Conservation (phyloP, 1,139 yeast genomes). For the Hemisphaericaspora lyxosophila region DNA sequence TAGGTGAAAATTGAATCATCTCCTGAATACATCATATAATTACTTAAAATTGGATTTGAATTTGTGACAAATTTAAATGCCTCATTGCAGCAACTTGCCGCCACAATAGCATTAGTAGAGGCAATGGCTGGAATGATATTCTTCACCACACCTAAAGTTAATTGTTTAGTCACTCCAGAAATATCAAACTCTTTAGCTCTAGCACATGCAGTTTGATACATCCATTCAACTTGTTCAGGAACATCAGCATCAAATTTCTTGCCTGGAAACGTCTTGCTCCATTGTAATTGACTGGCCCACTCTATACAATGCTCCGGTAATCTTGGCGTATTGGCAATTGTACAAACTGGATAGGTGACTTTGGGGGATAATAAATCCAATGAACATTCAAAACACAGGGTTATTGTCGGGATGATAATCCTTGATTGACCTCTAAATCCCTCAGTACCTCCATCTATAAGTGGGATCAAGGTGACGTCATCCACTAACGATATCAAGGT, state of each 20-base stretch:
- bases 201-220: constrained; percentile 52
- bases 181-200: constrained; percentile 71
- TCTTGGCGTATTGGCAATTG: constrained; percentile 91
- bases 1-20: constrained; percentile 74
- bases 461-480: constrained; percentile 60
- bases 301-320: constrained; percentile 93
- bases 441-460: constrained; percentile 95
- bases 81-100: constrained; percentile 89
- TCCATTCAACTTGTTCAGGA: constrained; percentile 66
- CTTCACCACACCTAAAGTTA: constrained; percentile 86
- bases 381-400: constrained; percentile 93
- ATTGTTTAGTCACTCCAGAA: constrained; percentile 65
- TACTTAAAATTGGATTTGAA: constrained; percentile 65
- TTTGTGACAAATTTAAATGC: constrained; percentile 76
- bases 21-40: constrained; percentile 87
- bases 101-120: constrained; percentile 88
- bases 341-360: constrained; percentile 84
- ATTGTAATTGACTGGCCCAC: constrained; percentile 79
- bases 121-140: constrained; percentile 94
- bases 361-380: constrained; percentile 71
- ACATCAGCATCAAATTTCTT: constrained; percentile 65
- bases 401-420: constrained; percentile 78
- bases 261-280: constrained; percentile 57
- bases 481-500: constrained; percentile 65
- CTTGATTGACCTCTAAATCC: constrained; percentile 93